Evolutionary conservation across 1,284 basidiomycete species (phyloP), one percentile per base, ranked within the genome.

Genomic region (Papiliotrema laurentii): DNA sequence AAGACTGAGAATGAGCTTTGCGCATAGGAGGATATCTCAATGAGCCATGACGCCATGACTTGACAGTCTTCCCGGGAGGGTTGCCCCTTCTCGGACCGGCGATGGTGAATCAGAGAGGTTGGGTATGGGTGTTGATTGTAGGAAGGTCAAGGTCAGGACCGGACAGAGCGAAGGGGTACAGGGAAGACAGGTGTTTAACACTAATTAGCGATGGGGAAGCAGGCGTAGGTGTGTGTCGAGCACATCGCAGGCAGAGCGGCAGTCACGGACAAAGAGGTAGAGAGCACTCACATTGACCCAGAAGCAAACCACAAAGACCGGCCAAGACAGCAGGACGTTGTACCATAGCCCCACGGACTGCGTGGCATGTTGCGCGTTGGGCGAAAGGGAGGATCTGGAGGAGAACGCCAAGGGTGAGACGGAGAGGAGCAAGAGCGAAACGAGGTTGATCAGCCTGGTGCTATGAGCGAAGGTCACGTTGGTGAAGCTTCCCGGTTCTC

Each of bases 241-340:
- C 30, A n/a, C n/a, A n/a, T 33, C 30, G 9, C 30, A 33, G n/a
- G 30, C n/a, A 9, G 24, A 4, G 4, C 9, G 14, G 37, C 22
- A n/a, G 30, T 36, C 3, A 7, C 18, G 19, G 10, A 13, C 6
- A 21, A 39, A 19, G 9, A 7, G 26, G 28, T 6, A 31, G 19
- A 5, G 18, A 21, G 4, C n/a, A 55, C 69, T 50, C 47, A 69
- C 68, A 52, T 74, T 74, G 53, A 73, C 55, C 63, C 63, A 68
- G 55, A 73, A 72, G 49, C 71, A 72, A 10, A 66, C 57, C 2
- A 64, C 63, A 46, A 74, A 73, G 11, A 73, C 63, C 0, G 72
- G 72, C 61, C 67, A 74, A 37, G 63, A 68, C 19, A 73, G 55
- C 16, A 74, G 50, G 21, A 71, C 45, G 35, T 74, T 71, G 55